Conservation (phyloP, 257 asterid species). For the Eustoma russellianum region DNA sequence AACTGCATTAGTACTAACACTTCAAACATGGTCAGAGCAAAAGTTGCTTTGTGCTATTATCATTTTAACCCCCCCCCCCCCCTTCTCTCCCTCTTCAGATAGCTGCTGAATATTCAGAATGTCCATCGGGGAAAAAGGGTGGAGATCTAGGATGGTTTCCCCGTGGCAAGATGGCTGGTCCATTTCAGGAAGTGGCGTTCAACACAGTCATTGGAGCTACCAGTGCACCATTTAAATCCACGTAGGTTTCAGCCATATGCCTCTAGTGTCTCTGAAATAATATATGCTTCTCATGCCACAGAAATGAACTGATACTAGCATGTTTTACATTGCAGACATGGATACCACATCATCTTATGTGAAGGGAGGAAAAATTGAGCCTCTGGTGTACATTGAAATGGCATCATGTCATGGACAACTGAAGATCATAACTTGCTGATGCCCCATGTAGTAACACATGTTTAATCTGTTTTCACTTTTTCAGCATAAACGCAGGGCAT, state of each 20-base stretch:
- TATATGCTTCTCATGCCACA: too few species aligned
- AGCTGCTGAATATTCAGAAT: slow-evolving; percentile 92
- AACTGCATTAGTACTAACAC: neutral
- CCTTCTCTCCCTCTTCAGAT: slow-evolving; percentile 40
- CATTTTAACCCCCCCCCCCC: neutral
- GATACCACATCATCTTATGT: slow-evolving; percentile 80
- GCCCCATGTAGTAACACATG: too few species aligned
- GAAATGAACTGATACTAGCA: slow-evolving; percentile 1
- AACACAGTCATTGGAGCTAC: slow-evolving; percentile 78
- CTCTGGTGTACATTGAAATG: neutral
- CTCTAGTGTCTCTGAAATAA: neutral
- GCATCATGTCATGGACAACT: too few species aligned
- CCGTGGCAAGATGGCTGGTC: slow-evolving; percentile 99
- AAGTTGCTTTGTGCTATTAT: neutral
- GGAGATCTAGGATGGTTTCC: slow-evolving; percentile 99
- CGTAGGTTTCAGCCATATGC: slow-evolving; percentile 39
- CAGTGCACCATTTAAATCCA: slow-evolving; percentile 88
- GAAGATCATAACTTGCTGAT: too few species aligned
- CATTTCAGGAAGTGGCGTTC: slow-evolving; percentile 99
- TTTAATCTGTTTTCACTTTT: too few species aligned
- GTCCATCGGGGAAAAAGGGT: slow-evolving; percentile 98
- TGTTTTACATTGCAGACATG: slow-evolving; percentile 54
- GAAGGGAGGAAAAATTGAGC: slow-evolving; percentile 97
- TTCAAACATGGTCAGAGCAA: neutral
- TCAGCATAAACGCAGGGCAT: too few species aligned